phyloP scores from a whole-genome alignment of 805 yeast species.

The Sugiyamaella americana region DNA sequence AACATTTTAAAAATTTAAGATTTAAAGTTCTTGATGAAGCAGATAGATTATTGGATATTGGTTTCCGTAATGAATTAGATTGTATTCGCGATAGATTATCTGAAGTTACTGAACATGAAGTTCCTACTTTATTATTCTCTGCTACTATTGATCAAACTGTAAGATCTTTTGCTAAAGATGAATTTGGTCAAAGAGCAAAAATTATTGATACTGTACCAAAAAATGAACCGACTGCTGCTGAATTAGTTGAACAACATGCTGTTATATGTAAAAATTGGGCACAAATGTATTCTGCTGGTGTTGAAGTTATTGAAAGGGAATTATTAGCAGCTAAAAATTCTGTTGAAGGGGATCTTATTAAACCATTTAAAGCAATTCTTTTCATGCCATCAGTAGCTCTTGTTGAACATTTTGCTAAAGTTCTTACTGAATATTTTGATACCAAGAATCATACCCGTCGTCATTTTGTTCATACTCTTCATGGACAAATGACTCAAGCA shows the following conservation, averaged over 20 bases:
- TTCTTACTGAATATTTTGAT: constrained; percentile 32
- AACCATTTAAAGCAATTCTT: constrained; percentile 65
- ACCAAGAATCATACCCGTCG: constrained; percentile 3
- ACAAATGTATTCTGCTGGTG: constrained; percentile 51
- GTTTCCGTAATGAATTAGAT: constrained; percentile 63
- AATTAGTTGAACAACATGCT: constrained; percentile 64
- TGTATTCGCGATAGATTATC: constrained; percentile 48
- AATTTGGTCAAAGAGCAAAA: constrained; percentile 30
- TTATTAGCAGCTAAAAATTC: constrained; percentile 27
- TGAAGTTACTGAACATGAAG: constrained; percentile 27
- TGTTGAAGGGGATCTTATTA: constrained; percentile 8
- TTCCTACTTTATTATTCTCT: constrained; percentile 70
- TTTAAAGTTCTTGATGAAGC: constrained; percentile 86
- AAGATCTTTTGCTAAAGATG: constrained; percentile 53
- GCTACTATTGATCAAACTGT: constrained; percentile 80
- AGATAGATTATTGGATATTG: constrained; percentile 75
- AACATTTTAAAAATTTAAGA: constrained; percentile 47
- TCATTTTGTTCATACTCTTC: constrained; percentile 35
- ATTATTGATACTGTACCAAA: constrained; percentile 66
- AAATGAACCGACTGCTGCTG: constrained; percentile 72
- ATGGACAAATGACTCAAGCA: constrained; percentile 69
- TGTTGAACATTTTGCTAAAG: constrained; percentile 50
- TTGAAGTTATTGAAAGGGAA: constrained; percentile 42
- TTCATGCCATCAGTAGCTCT: constrained; percentile 74
- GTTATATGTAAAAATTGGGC: constrained; percentile 49